Conservation (phyloP, 2,329 filamentous ascomycete genomes). For the Nemania serpens region DNA sequence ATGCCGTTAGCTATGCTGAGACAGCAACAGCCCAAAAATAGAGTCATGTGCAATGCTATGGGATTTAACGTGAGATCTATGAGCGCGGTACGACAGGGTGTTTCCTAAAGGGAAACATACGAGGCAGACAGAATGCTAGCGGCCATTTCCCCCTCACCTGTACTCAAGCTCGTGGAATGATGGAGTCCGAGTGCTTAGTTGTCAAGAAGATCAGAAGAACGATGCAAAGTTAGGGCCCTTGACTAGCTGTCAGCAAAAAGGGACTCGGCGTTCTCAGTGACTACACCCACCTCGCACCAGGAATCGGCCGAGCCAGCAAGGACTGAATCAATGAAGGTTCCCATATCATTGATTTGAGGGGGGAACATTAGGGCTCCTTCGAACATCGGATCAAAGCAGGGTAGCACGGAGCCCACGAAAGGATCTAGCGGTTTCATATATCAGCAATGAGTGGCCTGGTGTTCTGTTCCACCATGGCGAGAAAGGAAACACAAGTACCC, state of each 20-base stretch:
- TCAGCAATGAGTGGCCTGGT: not conserved
- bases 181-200: too few relatives aligned
- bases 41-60: not conserved
- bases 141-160: not conserved
- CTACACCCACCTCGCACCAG: conserved; percentile 16
- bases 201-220: conserved; percentile 1
- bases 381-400: conserved; percentile 27
- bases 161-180: not conserved
- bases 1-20: not conserved
- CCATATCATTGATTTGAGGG: conserved; percentile 25
- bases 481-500: conserved; percentile 5
- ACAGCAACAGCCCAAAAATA: not conserved
- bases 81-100: not conserved
- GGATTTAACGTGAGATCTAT: not conserved
- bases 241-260: conserved; percentile 2
- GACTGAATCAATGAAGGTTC: conserved; percentile 24
- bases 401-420: conserved; percentile 21
- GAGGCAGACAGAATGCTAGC: not conserved
- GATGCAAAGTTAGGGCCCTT: conserved; percentile 6
- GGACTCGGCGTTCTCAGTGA: not conserved
- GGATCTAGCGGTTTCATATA: conserved; percentile 9
- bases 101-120: too few relatives aligned
- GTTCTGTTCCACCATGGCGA: not conserved
- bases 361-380: conserved; percentile 24
- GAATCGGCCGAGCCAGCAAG: conserved; percentile 22